A percentile compares a stretch with the other conserved stretches of the same genome.
Evolutionary conservation across 257 asterid genomes (phyloP).

Genomic region (Solanum ahanhuiri): DNA sequence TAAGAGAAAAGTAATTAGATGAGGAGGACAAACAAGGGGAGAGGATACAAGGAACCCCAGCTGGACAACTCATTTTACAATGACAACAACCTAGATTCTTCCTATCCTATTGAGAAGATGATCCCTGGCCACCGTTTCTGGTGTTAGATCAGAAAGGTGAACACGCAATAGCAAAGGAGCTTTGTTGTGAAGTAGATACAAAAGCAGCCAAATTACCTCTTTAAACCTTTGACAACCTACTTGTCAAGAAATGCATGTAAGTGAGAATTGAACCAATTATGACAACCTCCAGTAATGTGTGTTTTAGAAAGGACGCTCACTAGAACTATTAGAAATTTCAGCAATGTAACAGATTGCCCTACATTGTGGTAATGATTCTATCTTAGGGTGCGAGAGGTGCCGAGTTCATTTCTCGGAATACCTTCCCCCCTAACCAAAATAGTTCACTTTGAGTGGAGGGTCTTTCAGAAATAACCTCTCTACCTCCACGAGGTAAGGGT

Average conservation of each 20-base stretch:
- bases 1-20: background rate
- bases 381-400: conserved; percentile 87
- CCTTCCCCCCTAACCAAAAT: background rate
- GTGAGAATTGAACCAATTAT: background rate
- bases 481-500: background rate
- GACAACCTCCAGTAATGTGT: background rate
- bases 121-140: background rate
- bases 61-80: background rate
- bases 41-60: background rate
- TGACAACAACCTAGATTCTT: background rate
- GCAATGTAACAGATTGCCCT: background rate
- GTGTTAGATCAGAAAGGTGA: background rate
- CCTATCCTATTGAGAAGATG: background rate
- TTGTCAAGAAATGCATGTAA: background rate
- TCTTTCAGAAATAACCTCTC: background rate
- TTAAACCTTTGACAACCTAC: background rate
- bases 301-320: background rate
- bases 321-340: background rate
- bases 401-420: conserved; percentile 83
- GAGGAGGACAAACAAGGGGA: background rate
- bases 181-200: background rate
- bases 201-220: background rate
- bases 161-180: background rate
- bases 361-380: conserved; percentile 55
- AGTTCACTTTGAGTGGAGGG: background rate